phyloP scores from a whole-genome alignment of 805 yeast genomes.

The Candida multigemmis region DNA sequence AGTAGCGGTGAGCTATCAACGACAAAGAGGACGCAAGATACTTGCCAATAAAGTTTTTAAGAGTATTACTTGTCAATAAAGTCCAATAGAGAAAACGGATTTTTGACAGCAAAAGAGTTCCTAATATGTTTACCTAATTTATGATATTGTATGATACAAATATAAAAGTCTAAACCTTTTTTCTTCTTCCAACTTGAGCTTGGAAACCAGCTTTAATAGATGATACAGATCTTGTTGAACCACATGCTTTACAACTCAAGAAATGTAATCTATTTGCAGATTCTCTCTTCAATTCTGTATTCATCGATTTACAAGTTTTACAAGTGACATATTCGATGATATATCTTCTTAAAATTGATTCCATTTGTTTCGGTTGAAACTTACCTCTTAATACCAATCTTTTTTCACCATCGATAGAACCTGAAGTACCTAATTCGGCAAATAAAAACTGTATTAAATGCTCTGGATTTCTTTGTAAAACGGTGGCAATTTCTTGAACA shows the following conservation, averaged over 20 bases:
- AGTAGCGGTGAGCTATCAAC: conserved; percentile 2
- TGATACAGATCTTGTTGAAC: conserved; percentile 92
- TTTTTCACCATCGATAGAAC: conserved; percentile 97
- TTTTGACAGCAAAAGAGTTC: no score
- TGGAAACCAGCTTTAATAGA: conserved; percentile 99
- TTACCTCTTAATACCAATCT: conserved; percentile 97
- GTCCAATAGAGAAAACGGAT: no score
- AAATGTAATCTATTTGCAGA: conserved; percentile 93
- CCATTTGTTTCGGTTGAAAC: conserved; percentile 96
- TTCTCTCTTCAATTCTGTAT: conserved; percentile 93
- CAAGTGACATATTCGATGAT: conserved; percentile 96
- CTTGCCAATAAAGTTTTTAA: no score
- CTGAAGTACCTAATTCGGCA: conserved; percentile 99
- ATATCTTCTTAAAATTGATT: conserved; percentile 91
- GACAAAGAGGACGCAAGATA: no score
- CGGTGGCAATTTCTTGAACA: conserved; percentile 89
- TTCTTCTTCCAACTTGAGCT: conserved; percentile 91
- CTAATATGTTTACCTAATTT: no score
- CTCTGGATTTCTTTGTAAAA: conserved; percentile 92
- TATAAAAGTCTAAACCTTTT: conserved; percentile 25
- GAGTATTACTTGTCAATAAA: no score
- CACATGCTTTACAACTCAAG: conserved; percentile 96
- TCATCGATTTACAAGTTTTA: conserved; percentile 97
- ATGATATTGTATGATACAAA: no score
- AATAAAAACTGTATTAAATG: conserved; percentile 94